A percentile compares a stretch with the other conserved stretches of the same genome.
These are phyloP conservation scores for Penicillium sp. DNA, from an alignment of 2,329 filamentous ascomycete species.

Conservation along the genomic window DNA sequence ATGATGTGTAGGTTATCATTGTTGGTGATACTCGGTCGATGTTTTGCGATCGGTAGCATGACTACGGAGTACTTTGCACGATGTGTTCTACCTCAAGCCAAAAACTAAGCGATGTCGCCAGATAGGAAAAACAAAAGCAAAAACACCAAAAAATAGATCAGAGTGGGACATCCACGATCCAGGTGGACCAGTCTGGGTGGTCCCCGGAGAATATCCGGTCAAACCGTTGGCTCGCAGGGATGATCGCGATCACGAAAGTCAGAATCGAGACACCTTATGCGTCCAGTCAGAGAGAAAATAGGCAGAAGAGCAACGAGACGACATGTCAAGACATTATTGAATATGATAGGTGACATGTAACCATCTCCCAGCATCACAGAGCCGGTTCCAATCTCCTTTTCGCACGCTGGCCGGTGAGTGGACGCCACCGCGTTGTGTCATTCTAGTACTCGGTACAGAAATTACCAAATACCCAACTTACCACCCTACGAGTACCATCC, in stretches of 20 bases:
- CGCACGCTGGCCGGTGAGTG: neutral
- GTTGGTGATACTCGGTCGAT: neutral
- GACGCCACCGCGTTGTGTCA: conserved; percentile 1
- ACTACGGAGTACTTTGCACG: neutral
- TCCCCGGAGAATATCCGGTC: neutral
- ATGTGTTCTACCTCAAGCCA: neutral
- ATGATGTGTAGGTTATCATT: neutral
- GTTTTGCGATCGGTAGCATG: neutral
- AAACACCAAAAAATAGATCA: neutral
- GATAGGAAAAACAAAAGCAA: neutral
- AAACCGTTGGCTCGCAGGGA: conserved; percentile 1
- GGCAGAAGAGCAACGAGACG: neutral
- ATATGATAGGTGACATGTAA: neutral
- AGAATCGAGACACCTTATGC: neutral
- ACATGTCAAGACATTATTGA: neutral
- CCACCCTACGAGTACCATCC: neutral
- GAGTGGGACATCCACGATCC: neutral
- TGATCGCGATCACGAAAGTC: neutral
- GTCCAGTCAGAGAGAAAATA: neutral
- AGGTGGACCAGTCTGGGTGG: neutral
- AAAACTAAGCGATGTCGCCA: too few relatives aligned
- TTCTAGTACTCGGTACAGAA: neutral
- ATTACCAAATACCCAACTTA: neutral
- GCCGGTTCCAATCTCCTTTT: too few relatives aligned
- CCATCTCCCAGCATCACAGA: too few relatives aligned